These are phyloP conservation scores for Hypomontagnella monticulosa DNA, from an alignment of 495 filamentous ascomycete genomes.

Conservation along the genomic window DNA sequence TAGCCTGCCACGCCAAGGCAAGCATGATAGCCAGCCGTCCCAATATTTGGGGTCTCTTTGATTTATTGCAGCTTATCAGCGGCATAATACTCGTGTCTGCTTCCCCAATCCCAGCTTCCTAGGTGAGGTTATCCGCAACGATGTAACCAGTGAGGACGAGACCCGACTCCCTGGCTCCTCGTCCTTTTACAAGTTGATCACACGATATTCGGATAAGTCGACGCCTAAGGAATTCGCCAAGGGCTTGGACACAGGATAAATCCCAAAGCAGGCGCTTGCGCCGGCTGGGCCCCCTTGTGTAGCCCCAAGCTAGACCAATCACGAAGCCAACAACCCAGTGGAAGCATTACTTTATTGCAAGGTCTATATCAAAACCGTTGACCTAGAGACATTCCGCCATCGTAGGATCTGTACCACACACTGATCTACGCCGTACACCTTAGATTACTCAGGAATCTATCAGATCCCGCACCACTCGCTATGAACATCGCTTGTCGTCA, in stretches of 20 bases:
- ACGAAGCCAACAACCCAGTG: neutral
- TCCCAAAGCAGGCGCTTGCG: conserved; percentile 20
- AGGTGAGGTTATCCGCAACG: conserved; percentile 32
- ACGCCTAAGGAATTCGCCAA: conserved; percentile 22
- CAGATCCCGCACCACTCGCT: too few relatives aligned
- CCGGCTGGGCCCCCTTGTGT: conserved; percentile 13
- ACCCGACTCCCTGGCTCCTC: conserved; percentile 28
- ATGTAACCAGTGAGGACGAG: conserved; percentile 9
- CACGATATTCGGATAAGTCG: conserved; percentile 16
- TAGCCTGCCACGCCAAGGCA: neutral
- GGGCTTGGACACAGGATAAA: conserved; percentile 21
- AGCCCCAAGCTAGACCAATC: neutral
- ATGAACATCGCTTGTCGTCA: too few relatives aligned
- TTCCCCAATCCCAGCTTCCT: conserved; percentile 24
- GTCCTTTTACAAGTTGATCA: conserved; percentile 8
- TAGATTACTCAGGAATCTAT: too few relatives aligned
- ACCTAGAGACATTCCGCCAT: too few relatives aligned
- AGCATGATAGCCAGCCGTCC: conserved; percentile 7
- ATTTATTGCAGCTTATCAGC: conserved; percentile 36
- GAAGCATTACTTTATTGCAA: neutral
- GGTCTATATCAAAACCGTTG: neutral
- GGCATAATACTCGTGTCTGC: neutral
- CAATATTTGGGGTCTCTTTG: conserved; percentile 15
- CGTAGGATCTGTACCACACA: too few relatives aligned
- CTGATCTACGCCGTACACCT: too few relatives aligned